Conservation (phyloP, 495 filamentous ascomycete species). For the Podospora tetraspora region DNA sequence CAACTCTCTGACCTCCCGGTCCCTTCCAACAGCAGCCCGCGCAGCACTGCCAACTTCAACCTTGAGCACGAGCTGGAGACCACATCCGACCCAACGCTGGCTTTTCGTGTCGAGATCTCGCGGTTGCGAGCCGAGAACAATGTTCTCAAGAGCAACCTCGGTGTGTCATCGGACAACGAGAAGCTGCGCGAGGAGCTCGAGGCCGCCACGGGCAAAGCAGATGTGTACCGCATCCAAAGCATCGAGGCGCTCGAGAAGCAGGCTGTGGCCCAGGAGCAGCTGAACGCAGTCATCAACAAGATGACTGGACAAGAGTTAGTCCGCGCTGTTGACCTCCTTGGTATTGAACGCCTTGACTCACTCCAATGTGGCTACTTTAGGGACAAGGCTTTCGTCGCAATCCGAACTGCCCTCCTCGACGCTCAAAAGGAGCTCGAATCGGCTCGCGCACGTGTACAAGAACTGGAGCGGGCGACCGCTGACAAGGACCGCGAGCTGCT, state of each 20-base stretch:
- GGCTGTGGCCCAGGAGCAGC: conserved; percentile 46
- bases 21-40: conserved; percentile 20
- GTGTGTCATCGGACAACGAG: conserved; percentile 45
- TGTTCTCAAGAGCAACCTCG: conserved; percentile 45
- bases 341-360: conserved; percentile 26
- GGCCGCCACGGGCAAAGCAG: conserved; percentile 31
- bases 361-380: conserved; percentile 39
- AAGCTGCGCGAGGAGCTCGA: conserved; percentile 47
- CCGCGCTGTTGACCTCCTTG: conserved; percentile 17
- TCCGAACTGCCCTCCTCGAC: conserved; percentile 34
- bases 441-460: conserved; percentile 37
- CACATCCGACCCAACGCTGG: conserved; percentile 26
- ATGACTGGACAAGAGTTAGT: conserved; percentile 49
- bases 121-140: conserved; percentile 51
- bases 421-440: conserved; percentile 28
- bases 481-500: conserved; percentile 46
- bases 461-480: conserved; percentile 40
- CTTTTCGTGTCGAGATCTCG: conserved; percentile 40
- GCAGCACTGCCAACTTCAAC: conserved; percentile 25
- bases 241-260: conserved; percentile 47
- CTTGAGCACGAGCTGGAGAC: conserved; percentile 42
- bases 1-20: conserved; percentile 28
- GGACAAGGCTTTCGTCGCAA: conserved; percentile 32
- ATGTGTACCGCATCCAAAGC: conserved; percentile 40
- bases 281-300: conserved; percentile 43